Evolutionary conservation across 495 filamentous ascomycete species (phyloP).

Genomic region (Talaromyces stipitatus): DNA sequence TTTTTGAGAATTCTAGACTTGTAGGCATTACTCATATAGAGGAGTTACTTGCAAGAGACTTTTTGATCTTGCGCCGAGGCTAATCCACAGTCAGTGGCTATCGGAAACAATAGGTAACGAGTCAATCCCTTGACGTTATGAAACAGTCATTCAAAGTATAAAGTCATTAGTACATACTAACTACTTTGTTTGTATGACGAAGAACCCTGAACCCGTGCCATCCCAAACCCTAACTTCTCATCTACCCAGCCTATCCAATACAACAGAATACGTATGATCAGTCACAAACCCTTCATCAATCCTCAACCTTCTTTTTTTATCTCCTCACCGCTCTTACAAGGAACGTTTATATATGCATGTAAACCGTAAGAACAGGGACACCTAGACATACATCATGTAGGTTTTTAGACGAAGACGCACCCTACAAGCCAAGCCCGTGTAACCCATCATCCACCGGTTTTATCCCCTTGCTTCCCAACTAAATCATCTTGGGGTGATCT

Average conservation of each 20-base stretch:
- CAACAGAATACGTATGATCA: neutral
- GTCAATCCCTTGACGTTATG: too few species aligned
- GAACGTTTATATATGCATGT: neutral
- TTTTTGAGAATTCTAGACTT: neutral
- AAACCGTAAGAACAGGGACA: neutral
- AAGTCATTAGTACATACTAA: too few species aligned
- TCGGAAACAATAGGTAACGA: neutral
- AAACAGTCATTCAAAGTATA: too few species aligned
- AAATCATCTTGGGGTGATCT: neutral
- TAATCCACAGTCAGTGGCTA: neutral
- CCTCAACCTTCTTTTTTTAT: neutral
- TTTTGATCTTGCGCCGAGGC: neutral
- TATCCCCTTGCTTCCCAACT: neutral
- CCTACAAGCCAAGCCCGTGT: too few species aligned
- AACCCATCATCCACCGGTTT: too few species aligned
- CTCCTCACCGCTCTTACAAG: neutral
- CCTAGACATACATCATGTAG: neutral
- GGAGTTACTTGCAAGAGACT: too few species aligned
- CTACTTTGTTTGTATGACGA: too few species aligned
- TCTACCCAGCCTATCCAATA: neutral
- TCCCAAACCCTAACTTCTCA: neutral
- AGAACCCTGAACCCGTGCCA: neutral
- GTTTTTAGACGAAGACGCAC: neutral
- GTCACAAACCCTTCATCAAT: neutral
- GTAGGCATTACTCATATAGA: too few species aligned